Conservation (phyloP, 1,139 yeast species). For the Candida sp. region DNA sequence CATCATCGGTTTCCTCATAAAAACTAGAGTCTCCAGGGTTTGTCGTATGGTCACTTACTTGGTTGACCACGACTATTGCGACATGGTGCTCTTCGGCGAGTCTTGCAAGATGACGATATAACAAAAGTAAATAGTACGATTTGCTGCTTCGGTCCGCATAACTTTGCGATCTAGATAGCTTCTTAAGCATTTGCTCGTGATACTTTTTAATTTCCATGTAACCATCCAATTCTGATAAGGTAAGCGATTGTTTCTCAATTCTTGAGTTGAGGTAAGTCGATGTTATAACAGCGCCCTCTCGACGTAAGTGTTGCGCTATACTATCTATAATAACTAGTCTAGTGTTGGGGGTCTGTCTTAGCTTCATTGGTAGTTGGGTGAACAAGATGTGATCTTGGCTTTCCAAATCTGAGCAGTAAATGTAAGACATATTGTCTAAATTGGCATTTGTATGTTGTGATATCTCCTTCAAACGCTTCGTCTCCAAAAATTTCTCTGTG, state of each 20-base stretch:
- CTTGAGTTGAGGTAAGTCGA: constrained; percentile 20
- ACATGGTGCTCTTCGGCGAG: constrained; percentile 48
- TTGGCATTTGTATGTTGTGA: constrained; percentile 9
- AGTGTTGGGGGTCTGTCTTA: constrained; percentile 36
- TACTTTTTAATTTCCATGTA: constrained; percentile 18
- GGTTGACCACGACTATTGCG: constrained; percentile 76
- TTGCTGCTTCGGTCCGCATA: constrained; percentile 33
- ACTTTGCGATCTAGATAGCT: constrained; percentile 20
- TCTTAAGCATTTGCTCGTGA: constrained; percentile 26
- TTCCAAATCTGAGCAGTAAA: constrained; percentile 67
- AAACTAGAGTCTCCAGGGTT: constrained; percentile 15
- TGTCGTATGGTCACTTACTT: constrained; percentile 58
- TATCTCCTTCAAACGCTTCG: constrained; percentile 48
- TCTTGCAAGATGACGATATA: constrained; percentile 48
- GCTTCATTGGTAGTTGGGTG: constrained; percentile 64
- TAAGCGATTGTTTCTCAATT: constrained; percentile 19
- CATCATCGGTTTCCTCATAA: constrained; percentile 15
- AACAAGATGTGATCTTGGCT: constrained; percentile 70
- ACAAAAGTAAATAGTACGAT: constrained; percentile 37
- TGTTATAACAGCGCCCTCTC: constrained; percentile 48
- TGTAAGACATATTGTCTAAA: constrained; percentile 53
- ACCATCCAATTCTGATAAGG: constrained; percentile 12
- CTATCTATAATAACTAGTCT: constrained; percentile 72
- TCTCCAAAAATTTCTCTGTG: constrained; percentile 73
- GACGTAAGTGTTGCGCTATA: constrained; percentile 80